A percentile compares a stretch with the other conserved stretches of the same genome.
Conservation (phyloP, 2,329 filamentous ascomycete species). For the Exophiala dermatitidis region DNA sequence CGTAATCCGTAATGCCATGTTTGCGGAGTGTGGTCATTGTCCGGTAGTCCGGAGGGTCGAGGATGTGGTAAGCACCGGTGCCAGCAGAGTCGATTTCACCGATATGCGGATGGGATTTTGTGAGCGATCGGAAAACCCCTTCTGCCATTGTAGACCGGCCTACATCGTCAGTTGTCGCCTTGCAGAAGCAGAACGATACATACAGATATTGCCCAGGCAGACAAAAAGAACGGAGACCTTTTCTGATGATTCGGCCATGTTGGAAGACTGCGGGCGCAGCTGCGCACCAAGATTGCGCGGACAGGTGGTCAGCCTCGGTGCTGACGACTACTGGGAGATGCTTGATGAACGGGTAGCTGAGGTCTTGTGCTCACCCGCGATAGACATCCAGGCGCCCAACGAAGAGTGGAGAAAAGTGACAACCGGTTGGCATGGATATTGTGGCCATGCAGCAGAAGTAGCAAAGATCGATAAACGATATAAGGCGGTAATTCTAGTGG, state of each 20-base stretch:
- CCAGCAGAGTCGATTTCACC: conserved; percentile 76
- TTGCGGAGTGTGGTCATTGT: conserved; percentile 70
- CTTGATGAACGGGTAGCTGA: neutral
- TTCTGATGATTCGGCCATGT: conserved; percentile 15
- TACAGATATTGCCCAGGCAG: conserved; percentile 93
- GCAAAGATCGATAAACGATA: neutral
- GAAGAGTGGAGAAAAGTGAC: neutral
- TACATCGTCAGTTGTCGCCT: conserved; percentile 26
- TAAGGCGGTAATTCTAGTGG: neutral
- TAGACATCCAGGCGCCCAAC: neutral
- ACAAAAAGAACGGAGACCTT: conserved; percentile 76
- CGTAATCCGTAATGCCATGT: conserved; percentile 70
- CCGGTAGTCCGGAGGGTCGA: conserved; percentile 68
- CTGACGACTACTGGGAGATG: neutral
- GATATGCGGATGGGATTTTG: conserved; percentile 49
- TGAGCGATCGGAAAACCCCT: conserved; percentile 72
- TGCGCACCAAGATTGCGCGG: conserved; percentile 6
- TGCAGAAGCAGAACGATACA: conserved; percentile 16
- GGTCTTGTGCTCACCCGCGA: neutral
- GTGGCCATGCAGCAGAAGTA: neutral
- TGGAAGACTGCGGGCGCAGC: conserved; percentile 11
- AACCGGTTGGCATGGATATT: neutral
- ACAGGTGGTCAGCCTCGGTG: conserved; percentile 2
- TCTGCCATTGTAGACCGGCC: conserved; percentile 87
- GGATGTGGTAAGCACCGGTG: conserved; percentile 79